Percentiles rank a stretch among this genome's conserved stretches.
Conservation (phyloP, 73 alveolate genomes). For the Strombidium stylifer region DNA sequence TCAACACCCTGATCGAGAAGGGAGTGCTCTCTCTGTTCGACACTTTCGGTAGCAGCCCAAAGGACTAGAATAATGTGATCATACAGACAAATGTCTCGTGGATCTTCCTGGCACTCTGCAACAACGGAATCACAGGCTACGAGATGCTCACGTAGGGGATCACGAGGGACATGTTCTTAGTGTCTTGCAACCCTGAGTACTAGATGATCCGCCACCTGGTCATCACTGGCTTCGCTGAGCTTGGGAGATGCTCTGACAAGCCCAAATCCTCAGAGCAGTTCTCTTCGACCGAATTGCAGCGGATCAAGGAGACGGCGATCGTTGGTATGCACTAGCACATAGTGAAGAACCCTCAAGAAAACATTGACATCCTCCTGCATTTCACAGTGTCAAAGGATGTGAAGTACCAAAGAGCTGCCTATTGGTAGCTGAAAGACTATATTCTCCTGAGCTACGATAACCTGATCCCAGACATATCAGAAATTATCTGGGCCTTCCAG, state of each 20-base stretch:
- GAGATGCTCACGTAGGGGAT: constrained; percentile 68
- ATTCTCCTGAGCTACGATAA: constrained; percentile 48
- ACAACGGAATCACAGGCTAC: constrained; percentile 61
- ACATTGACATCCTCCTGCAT: constrained; percentile 32
- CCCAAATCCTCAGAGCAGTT: constrained; percentile 5
- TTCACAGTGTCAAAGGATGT: constrained; percentile 54
- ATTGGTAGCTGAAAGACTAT: constrained; percentile 64
- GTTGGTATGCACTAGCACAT: constrained; percentile 55
- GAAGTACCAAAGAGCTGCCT: constrained; percentile 22
- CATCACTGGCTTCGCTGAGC: constrained; percentile 68
- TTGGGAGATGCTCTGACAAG: constrained; percentile 58
- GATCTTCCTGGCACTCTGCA: constrained; percentile 65
- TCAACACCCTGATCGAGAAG: constrained; percentile 38
- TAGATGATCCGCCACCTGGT: constrained; percentile 60
- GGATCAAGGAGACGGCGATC: constrained; percentile 57
- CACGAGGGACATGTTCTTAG: constrained; percentile 69
- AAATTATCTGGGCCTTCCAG: constrained; percentile 50
- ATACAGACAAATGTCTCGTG: constrained; percentile 64
- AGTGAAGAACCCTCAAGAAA: constrained; percentile 28
- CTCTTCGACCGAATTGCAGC: constrained; percentile 19
- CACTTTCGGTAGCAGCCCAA: constrained; percentile 40
- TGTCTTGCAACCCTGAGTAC: constrained; percentile 59
- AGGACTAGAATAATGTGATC: constrained; percentile 25
- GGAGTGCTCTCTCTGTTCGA: constrained; percentile 64
- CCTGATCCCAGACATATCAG: constrained; percentile 25